Percentiles rank a stretch among this genome's conserved stretches.
phyloP scores from a whole-genome alignment of 805 yeast genomes.

The Pichia cephalocereana region DNA sequence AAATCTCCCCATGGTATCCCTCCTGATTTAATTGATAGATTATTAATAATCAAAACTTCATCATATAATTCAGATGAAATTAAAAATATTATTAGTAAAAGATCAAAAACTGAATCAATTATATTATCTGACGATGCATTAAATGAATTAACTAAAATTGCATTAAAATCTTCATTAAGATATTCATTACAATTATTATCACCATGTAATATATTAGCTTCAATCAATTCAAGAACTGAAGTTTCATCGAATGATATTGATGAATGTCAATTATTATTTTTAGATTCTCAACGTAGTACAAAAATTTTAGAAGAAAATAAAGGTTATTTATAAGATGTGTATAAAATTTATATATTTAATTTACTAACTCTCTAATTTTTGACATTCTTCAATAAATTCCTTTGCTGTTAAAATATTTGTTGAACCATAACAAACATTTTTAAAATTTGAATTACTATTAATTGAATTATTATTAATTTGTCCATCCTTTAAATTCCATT shows the following conservation, averaged over 20 bases:
- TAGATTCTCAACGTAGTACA: slow-evolving; percentile 86
- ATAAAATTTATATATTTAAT: not conserved
- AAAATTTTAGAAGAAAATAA: slow-evolving; percentile 58
- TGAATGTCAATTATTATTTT: slow-evolving; percentile 75
- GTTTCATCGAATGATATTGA: slow-evolving; percentile 72
- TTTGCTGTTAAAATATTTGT: slow-evolving; percentile 66
- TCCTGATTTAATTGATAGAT: slow-evolving; percentile 84
- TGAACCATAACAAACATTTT: slow-evolving; percentile 76
- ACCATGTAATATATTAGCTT: slow-evolving; percentile 80
- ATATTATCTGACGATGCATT: slow-evolving; percentile 76
- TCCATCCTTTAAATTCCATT: slow-evolving; percentile 15
- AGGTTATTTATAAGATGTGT: not conserved
- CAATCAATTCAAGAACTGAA: slow-evolving; percentile 59
- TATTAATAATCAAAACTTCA: slow-evolving; percentile 82
- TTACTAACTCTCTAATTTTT: slow-evolving; percentile 31
- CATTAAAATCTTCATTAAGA: slow-evolving; percentile 82
- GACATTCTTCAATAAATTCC: slow-evolving; percentile 60
- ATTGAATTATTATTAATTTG: slow-evolving; percentile 9
- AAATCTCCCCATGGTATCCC: slow-evolving; percentile 98
- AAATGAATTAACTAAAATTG: slow-evolving; percentile 81
- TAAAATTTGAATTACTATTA: slow-evolving; percentile 15
- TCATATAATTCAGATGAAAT: slow-evolving; percentile 77
- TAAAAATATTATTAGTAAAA: slow-evolving; percentile 72
- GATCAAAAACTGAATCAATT: slow-evolving; percentile 92
- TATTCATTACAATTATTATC: slow-evolving; percentile 88